Evolutionary conservation across 108 stramenopile genomes (phyloP), one percentile per base, ranked within the genome.

Genomic region (Parietichytrium sp.): DNA sequence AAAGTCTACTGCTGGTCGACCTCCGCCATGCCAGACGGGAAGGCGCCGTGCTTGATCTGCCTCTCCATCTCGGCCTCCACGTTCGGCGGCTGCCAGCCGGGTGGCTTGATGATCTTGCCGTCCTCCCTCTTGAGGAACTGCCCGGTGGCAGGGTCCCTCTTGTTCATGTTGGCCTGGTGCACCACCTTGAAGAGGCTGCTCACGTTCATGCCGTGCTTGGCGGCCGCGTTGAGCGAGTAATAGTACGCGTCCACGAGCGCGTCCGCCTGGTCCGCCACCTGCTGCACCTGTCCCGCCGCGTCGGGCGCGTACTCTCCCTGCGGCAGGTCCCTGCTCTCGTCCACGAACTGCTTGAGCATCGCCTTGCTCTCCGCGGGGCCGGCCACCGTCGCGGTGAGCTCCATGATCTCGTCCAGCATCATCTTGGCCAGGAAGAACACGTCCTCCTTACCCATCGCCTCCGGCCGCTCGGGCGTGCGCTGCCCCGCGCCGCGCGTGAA

Each of bases 161-260:
- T 83, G 72, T 72, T 61, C 82, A 83, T 83, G 77, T 83, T 83
- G 20, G 82, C 82, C 29, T 12, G 52, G 78, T 83, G 82, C 27
- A 83, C 82, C 25, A 83, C 47, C n/a, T 20, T 25, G 54, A 83
- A 83, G 51, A 83, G 31, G 26, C 45, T 27, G 82, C 47, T 49
- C 25, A 83, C 23, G 78, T 83, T 83, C 45, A 83, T 49, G 23
- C 82, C 82, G 25, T 83, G 72, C 36, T 54, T 42, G 13, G 77
- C 77, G 8, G 82, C 72, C 47, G 82, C 82, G 52, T 83, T 83
- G 33, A 78, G 82, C 51, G 54, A 55, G 82, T 83, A 83, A 47
- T 83, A 83, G 82, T 83, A 83, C 45, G 78, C 78, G 82, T 83
- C 82, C 47, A 83, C 82, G 26, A 83, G 82, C 15, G 82, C 82